Evolutionary conservation across 2,329 filamentous ascomycete genomes (phyloP).

Genomic region (Pestalotiopsis sp.): DNA sequence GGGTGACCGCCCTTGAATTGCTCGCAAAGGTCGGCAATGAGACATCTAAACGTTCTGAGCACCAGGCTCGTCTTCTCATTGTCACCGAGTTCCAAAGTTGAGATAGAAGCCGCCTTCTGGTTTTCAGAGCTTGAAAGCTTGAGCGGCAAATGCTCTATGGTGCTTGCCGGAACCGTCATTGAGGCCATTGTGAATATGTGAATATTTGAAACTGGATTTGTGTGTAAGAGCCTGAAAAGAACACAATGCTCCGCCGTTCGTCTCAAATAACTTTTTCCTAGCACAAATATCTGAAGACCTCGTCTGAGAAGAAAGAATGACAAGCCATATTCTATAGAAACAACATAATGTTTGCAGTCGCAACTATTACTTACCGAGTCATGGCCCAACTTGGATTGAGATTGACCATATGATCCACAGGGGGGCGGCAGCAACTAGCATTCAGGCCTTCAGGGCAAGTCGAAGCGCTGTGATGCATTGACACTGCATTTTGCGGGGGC

Average conservation of each 20-base stretch:
- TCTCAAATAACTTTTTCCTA: neutral
- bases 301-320: neutral
- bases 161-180: neutral
- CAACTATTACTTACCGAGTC: neutral
- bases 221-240: neutral
- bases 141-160: neutral
- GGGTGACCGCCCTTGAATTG: slow-evolving; percentile 73
- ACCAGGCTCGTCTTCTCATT: slow-evolving; percentile 38
- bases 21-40: slow-evolving; percentile 71
- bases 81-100: neutral
- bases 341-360: neutral
- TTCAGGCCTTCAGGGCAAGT: neutral
- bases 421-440: neutral
- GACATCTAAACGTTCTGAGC: slow-evolving; percentile 60
- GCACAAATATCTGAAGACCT: neutral
- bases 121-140: neutral
- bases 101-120: neutral
- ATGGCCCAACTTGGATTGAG: neutral
- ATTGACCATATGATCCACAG: neutral
- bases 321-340: neutral
- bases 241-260: neutral
- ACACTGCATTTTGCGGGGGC: neutral
- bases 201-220: neutral
- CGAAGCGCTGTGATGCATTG: neutral
- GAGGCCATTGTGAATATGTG: neutral